phyloP scores from a whole-genome alignment of 129 eudicot species.

The Tagetes erecta region DNA sequence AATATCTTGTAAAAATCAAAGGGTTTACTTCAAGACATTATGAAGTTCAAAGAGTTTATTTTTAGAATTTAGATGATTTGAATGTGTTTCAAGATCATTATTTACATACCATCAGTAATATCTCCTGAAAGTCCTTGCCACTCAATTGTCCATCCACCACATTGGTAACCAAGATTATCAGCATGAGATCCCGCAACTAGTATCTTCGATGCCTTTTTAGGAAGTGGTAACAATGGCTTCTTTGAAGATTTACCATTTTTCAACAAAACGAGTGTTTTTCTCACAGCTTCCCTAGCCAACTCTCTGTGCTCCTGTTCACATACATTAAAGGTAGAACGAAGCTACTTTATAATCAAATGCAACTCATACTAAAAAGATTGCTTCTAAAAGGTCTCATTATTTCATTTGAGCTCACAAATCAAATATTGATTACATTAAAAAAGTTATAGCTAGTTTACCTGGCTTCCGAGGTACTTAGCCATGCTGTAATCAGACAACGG shows the following conservation, averaged over 20 bases:
- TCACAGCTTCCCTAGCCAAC: slow-evolving; percentile 85
- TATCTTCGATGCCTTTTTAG: slow-evolving; percentile 61
- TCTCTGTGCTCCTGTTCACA: slow-evolving; percentile 61
- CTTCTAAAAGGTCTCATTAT: no score
- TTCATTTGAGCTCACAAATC: not conserved
- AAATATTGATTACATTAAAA: not conserved
- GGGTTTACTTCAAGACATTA: not conserved
- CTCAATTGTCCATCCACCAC: slow-evolving; percentile 87
- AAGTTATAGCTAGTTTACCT: slow-evolving; percentile 35
- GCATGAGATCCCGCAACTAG: slow-evolving; percentile 84
- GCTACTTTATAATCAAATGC: no score
- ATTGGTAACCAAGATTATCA: slow-evolving; percentile 76
- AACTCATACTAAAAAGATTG: no score
- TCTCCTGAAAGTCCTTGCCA: slow-evolving; percentile 88
- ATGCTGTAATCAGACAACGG: slow-evolving; percentile 73
- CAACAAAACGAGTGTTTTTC: slow-evolving; percentile 76
- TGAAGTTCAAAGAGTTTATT: not conserved
- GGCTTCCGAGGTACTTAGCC: slow-evolving; percentile 56
- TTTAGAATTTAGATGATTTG: not conserved
- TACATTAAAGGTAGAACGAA: not conserved
- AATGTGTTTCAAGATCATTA: not conserved
- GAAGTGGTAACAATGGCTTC: slow-evolving; percentile 64
- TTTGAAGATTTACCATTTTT: slow-evolving; percentile 63
- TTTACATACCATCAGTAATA: slow-evolving; percentile 56
- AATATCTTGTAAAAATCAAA: not conserved